phyloP scores from a whole-genome alignment of 495 filamentous ascomycete species.

The Cercophora scortea region DNA sequence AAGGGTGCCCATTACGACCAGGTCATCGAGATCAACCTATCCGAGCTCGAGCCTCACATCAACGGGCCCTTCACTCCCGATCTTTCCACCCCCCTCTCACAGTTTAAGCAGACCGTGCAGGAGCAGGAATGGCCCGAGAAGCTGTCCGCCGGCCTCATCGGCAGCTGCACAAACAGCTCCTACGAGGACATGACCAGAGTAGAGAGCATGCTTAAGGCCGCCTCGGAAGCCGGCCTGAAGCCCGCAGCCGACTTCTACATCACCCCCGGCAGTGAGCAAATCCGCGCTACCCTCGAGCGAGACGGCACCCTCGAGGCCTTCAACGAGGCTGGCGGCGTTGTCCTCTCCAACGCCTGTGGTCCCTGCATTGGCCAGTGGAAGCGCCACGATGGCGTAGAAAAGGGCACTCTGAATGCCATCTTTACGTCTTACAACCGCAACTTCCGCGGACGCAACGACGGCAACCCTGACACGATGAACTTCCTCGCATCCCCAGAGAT shows the following conservation, averaged over 20 bases:
- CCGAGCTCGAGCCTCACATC: constrained; percentile 87
- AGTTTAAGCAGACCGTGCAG: constrained; percentile 75
- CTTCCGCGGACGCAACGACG: constrained; percentile 94
- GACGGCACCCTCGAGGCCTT: constrained; percentile 82
- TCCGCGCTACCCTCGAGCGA: constrained; percentile 82
- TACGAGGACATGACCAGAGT: constrained; percentile 97
- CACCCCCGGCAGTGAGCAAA: constrained; percentile 94
- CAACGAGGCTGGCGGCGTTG: constrained; percentile 74
- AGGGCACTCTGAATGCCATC: constrained; percentile 89
- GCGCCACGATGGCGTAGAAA: constrained; percentile 71
- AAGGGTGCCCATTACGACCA: constrained; percentile 79
- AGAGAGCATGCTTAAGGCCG: constrained; percentile 86
- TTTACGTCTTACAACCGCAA: constrained; percentile 98
- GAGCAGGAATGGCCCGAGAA: constrained; percentile 84
- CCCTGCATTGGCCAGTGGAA: constrained; percentile 97
- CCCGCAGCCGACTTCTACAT: constrained; percentile 90
- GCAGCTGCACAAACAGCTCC: constrained; percentile 97
- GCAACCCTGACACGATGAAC: constrained; percentile 94
- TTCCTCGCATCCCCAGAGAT: constrained; percentile 95
- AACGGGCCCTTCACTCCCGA: constrained; percentile 97
- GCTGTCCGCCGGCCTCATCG: constrained; percentile 87
- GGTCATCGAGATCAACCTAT: constrained; percentile 85
- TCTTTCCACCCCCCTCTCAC: constrained; percentile 80
- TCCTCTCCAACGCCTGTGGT: constrained; percentile 93
- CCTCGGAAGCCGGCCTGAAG: constrained; percentile 74